These are phyloP conservation scores for Apiospora aurea DNA, from an alignment of 2,329 filamentous ascomycete genomes.

Conservation along the genomic window DNA sequence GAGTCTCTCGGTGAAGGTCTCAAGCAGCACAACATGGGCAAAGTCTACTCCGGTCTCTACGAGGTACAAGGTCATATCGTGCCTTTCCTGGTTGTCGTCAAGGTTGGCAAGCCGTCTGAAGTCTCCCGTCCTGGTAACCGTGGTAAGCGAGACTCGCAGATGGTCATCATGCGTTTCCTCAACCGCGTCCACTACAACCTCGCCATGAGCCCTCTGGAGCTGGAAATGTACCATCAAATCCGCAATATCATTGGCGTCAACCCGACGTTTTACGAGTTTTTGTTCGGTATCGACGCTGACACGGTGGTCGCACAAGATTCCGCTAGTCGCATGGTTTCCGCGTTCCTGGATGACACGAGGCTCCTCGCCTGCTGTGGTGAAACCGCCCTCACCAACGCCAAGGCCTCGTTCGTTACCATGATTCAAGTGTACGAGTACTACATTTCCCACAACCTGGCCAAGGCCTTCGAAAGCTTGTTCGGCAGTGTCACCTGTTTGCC, in stretches of 20 bases:
- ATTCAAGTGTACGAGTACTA: constrained; percentile 99
- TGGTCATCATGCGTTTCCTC: constrained; percentile 98
- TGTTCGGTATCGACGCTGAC: constrained; percentile 96
- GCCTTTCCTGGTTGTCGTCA: constrained; percentile 95
- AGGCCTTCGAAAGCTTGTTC: constrained; percentile 97
- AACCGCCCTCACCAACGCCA: constrained; percentile 90
- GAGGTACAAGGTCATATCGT: constrained; percentile 98
- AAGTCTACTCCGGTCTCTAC: constrained; percentile 96
- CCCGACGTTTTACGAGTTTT: constrained; percentile 96
- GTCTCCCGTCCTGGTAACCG: constrained; percentile 94
- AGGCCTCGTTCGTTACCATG: constrained; percentile 94
- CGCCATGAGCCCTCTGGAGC: constrained; percentile 92
- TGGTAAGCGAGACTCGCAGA: constrained; percentile 99
- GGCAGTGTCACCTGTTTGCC: constrained; percentile 97
- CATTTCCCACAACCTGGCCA: constrained; percentile 96
- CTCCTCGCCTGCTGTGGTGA: constrained; percentile 96
- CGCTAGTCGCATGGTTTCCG: constrained; percentile 87
- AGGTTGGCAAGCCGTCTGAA: constrained; percentile 97
- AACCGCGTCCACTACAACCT: constrained; percentile 99
- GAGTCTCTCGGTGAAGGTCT: constrained; percentile 94
- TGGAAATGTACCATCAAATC: constrained; percentile 99
- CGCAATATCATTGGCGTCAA: constrained; percentile 99
- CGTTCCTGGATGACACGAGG: constrained; percentile 90
- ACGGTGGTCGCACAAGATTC: constrained; percentile 91
- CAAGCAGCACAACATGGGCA: constrained; percentile 99